Conservation (phyloP, 495 filamentous ascomycete genomes). For the Hypoxylon subgilvum region DNA sequence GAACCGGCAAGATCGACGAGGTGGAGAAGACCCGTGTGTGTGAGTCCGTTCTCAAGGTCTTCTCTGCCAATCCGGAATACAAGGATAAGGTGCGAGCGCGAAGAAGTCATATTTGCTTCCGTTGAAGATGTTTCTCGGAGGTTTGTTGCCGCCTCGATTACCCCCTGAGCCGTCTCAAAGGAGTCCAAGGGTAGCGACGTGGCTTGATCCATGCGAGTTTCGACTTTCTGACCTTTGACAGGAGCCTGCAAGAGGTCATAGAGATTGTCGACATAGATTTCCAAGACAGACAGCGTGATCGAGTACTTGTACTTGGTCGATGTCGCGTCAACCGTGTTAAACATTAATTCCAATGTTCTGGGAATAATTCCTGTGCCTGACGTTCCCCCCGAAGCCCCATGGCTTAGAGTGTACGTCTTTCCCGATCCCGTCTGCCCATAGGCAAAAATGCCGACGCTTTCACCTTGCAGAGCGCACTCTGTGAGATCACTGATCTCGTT, state of each 20-base stretch:
- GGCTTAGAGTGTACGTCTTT: conserved; percentile 53
- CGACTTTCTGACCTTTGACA: conserved; percentile 76
- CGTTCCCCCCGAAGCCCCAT: conserved; percentile 41
- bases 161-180: neutral
- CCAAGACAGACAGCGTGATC: conserved; percentile 89
- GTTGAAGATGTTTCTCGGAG: conserved; percentile 53
- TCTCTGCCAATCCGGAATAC: conserved; percentile 70
- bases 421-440: conserved; percentile 59
- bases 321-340: conserved; percentile 57
- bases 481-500: conserved; percentile 93
- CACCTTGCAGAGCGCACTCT: conserved; percentile 86
- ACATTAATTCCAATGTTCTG: conserved; percentile 83
- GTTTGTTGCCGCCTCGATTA: conserved; percentile 3
- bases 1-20: conserved; percentile 95
- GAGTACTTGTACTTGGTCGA: conserved; percentile 68
- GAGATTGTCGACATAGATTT: conserved; percentile 94
- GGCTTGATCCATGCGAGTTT: conserved; percentile 40
- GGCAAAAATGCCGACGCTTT: conserved; percentile 74
- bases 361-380: conserved; percentile 91
- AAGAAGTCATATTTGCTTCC: conserved; percentile 87
- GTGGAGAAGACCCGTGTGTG: conserved; percentile 77
- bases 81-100: conserved; percentile 92
- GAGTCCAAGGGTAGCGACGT: neutral
- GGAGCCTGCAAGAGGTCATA: conserved; percentile 72
- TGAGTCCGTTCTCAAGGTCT: neutral